phyloP scores from a whole-genome alignment of 768 basidiomycete species.

The Russula foetens region DNA sequence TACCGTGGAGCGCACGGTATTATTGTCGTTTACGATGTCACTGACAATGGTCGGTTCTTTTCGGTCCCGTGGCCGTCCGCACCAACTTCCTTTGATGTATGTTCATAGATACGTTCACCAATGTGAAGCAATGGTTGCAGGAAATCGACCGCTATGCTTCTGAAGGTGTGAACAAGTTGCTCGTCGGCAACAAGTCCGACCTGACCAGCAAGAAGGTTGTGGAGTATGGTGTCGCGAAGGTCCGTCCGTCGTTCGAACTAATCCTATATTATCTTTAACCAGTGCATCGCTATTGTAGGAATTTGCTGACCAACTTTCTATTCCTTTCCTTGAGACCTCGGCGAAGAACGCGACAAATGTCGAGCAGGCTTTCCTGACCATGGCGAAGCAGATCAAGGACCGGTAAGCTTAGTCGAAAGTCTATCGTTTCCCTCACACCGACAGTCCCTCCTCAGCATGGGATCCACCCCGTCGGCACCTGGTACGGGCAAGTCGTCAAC shows the following conservation, averaged over 20 bases:
- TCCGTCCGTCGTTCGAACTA: conserved; percentile 23
- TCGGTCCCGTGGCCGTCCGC: neutral
- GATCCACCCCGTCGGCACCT: conserved; percentile 65
- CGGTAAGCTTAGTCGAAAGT: conserved; percentile 39
- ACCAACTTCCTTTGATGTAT: conserved; percentile 2
- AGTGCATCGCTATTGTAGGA: conserved; percentile 40
- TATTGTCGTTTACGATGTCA: conserved; percentile 97
- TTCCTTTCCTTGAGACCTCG: conserved; percentile 98
- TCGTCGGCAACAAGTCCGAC: conserved; percentile 99
- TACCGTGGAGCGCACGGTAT: conserved; percentile 99
- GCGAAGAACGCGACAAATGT: conserved; percentile 99
- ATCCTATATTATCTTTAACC: neutral
- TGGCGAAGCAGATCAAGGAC: conserved; percentile 95
- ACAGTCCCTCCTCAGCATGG: conserved; percentile 51
- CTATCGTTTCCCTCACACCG: neutral
- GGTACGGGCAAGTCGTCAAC: conserved; percentile 76
- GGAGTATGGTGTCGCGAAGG: conserved; percentile 83
- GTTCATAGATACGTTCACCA: conserved; percentile 76
- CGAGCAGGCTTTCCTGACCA: conserved; percentile 98
- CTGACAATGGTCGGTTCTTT: conserved; percentile 66
- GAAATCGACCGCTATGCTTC: conserved; percentile 96
- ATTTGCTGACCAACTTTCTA: conserved; percentile 88
- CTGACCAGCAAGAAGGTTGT: conserved; percentile 95
- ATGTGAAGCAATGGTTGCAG: conserved; percentile 92
- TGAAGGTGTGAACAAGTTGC: conserved; percentile 96